These are phyloP conservation scores for Proliferodiscus dingleyae DNA, from an alignment of 2,329 filamentous ascomycete species.

Conservation along the genomic window DNA sequence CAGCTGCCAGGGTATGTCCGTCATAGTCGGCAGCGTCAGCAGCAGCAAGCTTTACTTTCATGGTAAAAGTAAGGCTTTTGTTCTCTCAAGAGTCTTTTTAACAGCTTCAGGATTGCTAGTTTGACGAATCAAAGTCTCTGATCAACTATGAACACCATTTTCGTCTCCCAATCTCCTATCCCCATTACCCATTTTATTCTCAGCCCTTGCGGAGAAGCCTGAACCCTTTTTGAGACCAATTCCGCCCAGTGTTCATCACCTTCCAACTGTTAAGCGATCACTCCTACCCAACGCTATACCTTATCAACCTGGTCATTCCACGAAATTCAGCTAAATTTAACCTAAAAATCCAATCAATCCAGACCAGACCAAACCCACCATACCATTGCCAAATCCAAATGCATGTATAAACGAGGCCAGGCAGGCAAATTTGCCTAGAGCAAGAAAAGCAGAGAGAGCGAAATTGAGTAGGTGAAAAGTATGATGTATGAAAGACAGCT, in stretches of 20 bases:
- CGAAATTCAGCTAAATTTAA: not conserved
- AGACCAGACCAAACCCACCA: not conserved
- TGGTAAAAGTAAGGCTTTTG: too few species aligned
- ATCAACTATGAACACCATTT: constrained; percentile 3
- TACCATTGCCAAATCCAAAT: not conserved
- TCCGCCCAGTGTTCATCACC: not conserved
- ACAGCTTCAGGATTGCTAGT: too few species aligned
- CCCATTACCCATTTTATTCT: not conserved
- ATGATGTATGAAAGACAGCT: not conserved
- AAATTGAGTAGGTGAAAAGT: not conserved
- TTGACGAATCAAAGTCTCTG: not conserved
- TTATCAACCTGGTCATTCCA: not conserved
- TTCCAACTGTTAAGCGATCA: not conserved
- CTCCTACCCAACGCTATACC: not conserved
- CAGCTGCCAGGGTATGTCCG: too few species aligned
- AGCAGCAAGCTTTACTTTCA: too few species aligned
- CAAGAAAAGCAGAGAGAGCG: too few species aligned
- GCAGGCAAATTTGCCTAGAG: too few species aligned
- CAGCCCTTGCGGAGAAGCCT: not conserved
- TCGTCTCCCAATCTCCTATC: not conserved
- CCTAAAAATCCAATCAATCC: not conserved
- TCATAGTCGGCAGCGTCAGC: too few species aligned
- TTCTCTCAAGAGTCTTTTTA: too few species aligned
- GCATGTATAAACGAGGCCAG: not conserved
- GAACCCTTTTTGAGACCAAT: not conserved